These are phyloP conservation scores for Mentha longifolia DNA, from an alignment of 257 asterid species.

Conservation along the genomic window DNA sequence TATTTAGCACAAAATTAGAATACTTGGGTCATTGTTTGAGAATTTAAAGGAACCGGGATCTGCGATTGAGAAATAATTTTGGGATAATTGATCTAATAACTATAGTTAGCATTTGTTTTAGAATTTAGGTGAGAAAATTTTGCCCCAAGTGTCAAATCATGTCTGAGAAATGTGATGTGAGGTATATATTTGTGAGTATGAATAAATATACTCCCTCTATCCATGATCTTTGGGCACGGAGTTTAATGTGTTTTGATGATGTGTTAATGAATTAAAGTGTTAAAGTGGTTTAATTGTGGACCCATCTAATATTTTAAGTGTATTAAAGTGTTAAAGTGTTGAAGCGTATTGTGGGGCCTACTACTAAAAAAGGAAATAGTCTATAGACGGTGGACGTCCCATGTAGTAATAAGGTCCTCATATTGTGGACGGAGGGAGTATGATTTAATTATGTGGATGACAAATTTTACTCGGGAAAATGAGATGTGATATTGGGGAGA, in stretches of 20 bases:
- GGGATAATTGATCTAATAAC: background rate
- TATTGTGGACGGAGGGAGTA: no score
- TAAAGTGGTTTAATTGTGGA: no score
- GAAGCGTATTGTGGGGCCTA: no score
- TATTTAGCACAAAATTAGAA: constrained; percentile 9
- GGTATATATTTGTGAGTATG: background rate
- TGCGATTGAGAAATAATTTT: background rate
- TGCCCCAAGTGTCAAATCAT: background rate
- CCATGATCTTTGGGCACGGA: no score
- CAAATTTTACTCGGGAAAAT: background rate
- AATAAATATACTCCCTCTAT: background rate
- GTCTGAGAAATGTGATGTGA: background rate
- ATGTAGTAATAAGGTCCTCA: no score
- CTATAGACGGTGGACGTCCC: no score
- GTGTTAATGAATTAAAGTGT: no score
- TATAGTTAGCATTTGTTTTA: background rate
- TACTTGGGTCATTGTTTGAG: background rate
- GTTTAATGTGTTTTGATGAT: no score
- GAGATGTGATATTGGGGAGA: background rate
- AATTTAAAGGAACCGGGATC: background rate
- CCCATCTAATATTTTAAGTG: no score
- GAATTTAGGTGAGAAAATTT: background rate
- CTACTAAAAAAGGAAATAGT: no score
- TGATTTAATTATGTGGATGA: background rate
- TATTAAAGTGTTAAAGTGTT: no score